Conservation (phyloP, 2,329 filamentous ascomycete genomes). For the Penicillium thymicola region DNA sequence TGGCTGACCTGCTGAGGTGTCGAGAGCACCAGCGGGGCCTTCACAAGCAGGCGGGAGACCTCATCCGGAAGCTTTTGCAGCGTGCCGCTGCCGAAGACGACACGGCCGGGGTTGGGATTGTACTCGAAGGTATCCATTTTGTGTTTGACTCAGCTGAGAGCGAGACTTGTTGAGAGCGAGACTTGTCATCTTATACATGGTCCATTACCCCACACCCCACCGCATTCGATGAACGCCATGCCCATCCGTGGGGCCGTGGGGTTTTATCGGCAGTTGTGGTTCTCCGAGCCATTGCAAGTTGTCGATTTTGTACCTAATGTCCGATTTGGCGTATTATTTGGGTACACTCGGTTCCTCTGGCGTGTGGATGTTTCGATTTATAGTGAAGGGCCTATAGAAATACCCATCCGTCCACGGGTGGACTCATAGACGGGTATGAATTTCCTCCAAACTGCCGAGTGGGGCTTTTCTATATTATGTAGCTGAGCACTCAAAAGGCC, state of each 20-base stretch:
- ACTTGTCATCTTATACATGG: slow-evolving; percentile 14
- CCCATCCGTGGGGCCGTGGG: slow-evolving; percentile 16
- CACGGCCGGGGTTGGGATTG: slow-evolving; percentile 51
- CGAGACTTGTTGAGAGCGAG: slow-evolving; percentile 4
- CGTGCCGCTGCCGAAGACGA: slow-evolving; percentile 57
- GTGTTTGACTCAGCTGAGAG: not conserved
- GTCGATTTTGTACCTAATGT: not conserved
- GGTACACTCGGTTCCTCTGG: not conserved
- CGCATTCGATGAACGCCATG: slow-evolving; percentile 11
- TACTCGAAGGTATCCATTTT: slow-evolving; percentile 57
- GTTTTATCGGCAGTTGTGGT: slow-evolving; percentile 16
- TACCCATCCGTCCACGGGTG: not conserved
- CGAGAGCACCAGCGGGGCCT: slow-evolving; percentile 55
- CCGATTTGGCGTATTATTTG: not conserved
- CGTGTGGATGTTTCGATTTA: not conserved
- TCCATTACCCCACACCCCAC: slow-evolving; percentile 16
- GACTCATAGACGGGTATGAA: not conserved
- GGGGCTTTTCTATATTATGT: not conserved
- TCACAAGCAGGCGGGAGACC: slow-evolving; percentile 45
- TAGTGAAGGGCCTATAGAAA: not conserved
- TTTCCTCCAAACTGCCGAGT: not conserved
- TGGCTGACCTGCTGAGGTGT: slow-evolving; percentile 52
- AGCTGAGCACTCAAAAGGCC: not conserved
- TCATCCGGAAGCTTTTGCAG: slow-evolving; percentile 49
- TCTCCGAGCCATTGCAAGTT: not conserved